Evolutionary conservation across 176 grass and related monocot species (phyloP).

Genomic region (Aegilops sharonensis): DNA sequence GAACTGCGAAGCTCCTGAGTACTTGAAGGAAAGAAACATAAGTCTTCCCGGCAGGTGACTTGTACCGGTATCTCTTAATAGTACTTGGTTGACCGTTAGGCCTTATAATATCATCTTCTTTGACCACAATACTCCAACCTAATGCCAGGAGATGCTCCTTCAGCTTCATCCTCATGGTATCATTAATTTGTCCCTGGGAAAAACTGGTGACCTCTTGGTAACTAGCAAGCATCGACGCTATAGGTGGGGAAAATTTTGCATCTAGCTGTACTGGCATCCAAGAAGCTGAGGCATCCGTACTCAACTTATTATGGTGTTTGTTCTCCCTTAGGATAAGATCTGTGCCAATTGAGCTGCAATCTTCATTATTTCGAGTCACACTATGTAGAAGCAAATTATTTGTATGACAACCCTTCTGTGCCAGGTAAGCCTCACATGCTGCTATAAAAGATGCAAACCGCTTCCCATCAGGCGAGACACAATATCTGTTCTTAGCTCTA

Average conservation of each 20-base stretch:
- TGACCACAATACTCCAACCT: constrained; percentile 66
- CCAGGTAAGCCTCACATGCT: constrained; percentile 54
- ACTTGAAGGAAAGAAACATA: constrained; percentile 49
- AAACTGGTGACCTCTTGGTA: constrained; percentile 17
- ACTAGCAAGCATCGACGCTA: constrained; percentile 37
- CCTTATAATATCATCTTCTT: constrained; percentile 14
- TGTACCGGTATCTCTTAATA: constrained; percentile 38
- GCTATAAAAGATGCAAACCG: constrained; percentile 50
- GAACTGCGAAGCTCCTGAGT: constrained; percentile 28
- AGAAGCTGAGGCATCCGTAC: background rate
- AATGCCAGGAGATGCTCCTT: constrained; percentile 70
- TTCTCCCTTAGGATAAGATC: constrained; percentile 15
- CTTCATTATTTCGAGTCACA: background rate
- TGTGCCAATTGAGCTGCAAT: background rate
- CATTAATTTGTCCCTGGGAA: background rate
- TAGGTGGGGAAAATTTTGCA: constrained; percentile 45
- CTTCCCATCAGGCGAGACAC: constrained; percentile 55
- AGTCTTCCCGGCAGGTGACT: constrained; percentile 51
- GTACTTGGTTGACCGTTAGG: constrained; percentile 2
- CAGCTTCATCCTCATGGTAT: constrained; percentile 25
- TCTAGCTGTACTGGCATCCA: constrained; percentile 45
- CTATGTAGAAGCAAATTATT: constrained; percentile 11
- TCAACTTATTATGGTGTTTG: constrained; percentile 10
- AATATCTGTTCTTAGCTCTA: constrained; percentile 37
- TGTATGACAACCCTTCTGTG: constrained; percentile 18